Evolutionary conservation across 2,329 filamentous ascomycete species (phyloP), one percentile per base, ranked within the genome.

Genomic region (Trichoderma sp.): DNA sequence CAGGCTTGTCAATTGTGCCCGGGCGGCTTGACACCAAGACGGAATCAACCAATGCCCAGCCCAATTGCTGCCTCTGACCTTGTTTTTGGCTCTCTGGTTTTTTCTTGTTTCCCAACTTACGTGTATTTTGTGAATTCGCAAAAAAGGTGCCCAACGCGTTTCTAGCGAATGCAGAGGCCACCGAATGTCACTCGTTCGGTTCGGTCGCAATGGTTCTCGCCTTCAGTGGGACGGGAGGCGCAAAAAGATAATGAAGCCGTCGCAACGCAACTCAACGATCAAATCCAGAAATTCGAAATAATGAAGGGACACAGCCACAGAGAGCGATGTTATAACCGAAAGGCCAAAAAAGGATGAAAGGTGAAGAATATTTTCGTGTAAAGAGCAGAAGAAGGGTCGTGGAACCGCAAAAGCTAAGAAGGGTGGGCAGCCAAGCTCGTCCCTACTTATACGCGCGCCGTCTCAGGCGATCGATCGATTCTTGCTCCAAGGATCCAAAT

Each of bases 401-500:
- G 53, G 43, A 21, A 18, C 30, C 30, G 15, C 4, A 39, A 43
- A 9, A 58, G 43, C n/a, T 21, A 51, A 51, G 43, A 3, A 11
- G 4, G 43, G 43, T n/a, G 36, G 36, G 36, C 30, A 15, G 43
- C 8, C 43, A 21, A 12, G 56, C 56, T 32, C 56, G 56, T 58
- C 56, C 26, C 56, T 58, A 58, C 56, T 32, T 61, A 61, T 61
- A 61, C 32, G 51, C 51, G 63, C 24, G n/a, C n/a, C 43, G 61
- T 71, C 61, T 66, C 43, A 56, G 21, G 61, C 68, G 70, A 72
- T 72, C 70, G 65, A 72, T 72, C 65, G 70, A 63, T 72, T 71
- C 24, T 62, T 1, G 60, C 39, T 30, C 21, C 47, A 39, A 24
- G 68, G 12, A 57, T 51, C 34, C 34, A 53, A 47, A 64, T 39